These are phyloP conservation scores for Micractinium conductrix DNA, from an alignment of 139 green algal species.

Conservation along the genomic window DNA sequence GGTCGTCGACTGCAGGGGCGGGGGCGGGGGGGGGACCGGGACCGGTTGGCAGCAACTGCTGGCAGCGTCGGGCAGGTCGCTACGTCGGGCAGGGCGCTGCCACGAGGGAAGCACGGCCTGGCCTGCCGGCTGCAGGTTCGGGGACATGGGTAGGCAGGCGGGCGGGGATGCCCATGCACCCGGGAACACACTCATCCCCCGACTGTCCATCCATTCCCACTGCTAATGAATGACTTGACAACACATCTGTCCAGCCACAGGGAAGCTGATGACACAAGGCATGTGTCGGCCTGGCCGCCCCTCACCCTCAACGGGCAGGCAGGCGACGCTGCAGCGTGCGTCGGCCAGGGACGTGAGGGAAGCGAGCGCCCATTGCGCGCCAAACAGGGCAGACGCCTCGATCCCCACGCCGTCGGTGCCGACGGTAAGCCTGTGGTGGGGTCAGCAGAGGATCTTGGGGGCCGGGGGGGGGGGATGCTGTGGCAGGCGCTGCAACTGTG, in stretches of 20 bases:
- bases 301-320: conserved; percentile 2
- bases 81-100: neutral
- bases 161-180: neutral
- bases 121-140: neutral
- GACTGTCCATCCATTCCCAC: neutral
- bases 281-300: neutral
- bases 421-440: neutral
- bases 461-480: no score
- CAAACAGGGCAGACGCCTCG: neutral
- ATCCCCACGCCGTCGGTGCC: neutral
- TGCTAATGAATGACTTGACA: neutral
- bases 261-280: neutral
- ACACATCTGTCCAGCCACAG: neutral
- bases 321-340: neutral
- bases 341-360: neutral
- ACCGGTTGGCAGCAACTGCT: neutral
- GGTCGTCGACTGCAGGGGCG: neutral
- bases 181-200: neutral
- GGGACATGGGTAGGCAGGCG: neutral
- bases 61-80: no score
- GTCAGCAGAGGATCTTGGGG: no score
- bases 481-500: no score
- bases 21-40: neutral
- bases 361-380: neutral
- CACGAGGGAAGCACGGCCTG: neutral